Base-by-base conservation (phyloP, 2,329 filamentous ascomycete genomes). In the Fusarium nisikadoi region DNA sequence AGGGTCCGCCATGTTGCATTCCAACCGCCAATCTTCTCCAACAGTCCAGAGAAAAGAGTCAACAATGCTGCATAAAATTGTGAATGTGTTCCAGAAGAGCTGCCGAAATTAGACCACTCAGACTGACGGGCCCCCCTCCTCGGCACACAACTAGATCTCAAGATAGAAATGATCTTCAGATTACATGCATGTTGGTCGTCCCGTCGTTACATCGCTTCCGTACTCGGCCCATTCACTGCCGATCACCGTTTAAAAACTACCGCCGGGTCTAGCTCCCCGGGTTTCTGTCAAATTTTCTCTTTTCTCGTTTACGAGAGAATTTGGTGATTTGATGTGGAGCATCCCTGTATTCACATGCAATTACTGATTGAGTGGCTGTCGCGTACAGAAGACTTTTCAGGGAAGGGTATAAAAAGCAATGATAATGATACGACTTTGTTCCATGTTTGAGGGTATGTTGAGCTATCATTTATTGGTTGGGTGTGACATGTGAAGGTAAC, bases 121-220 rank as follows among this genome's bases (percentile, higher is more conserved):
- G 9, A 12, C n/a, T 17, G 12, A 13, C 57, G 13, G 35, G 35
- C 33, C 20, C 36, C 25, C 25, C 36, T 17, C 54, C 38, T 49
- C 43, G 61, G 50, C 50, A 65, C 13, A 41, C 10, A 23, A 6
- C 39, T 23, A 41, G n/a, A 1, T 23, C 49, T 59, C 38, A 29
- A 41, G 11, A 56, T 16, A n/a, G 33, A 46, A 39, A 55, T 3
- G 33, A 68, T 45, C 38, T 13, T 19, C 42, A 14, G 10, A n/a
- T 19, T 19, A 46, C 23, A 62, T 47, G 60, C 54, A 59, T 7
- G 55, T 50, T 62, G 31, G 41, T 36, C 19, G 36, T 23, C 25
- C 17, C 43, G 38, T 20, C 0, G 47, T 68, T 62, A 62, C 65
- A 68, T 62, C 14, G 33, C 14, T 38, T 25, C 27, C 55, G 38